Evolutionary conservation across 2,329 filamentous ascomycete species (phyloP).

Genomic region (Trichoderma citrinoviride): DNA sequence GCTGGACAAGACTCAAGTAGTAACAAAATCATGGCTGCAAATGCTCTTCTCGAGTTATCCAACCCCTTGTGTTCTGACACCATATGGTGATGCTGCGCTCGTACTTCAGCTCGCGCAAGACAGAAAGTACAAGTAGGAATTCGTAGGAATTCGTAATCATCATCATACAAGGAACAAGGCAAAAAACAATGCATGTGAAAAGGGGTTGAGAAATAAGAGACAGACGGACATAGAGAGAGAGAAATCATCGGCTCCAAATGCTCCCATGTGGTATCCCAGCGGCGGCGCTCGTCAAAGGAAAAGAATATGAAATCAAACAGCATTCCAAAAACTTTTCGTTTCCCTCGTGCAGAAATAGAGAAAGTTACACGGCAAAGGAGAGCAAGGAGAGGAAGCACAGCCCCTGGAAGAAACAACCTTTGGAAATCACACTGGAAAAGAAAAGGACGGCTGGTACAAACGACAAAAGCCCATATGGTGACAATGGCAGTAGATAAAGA

Average conservation of each 20-base stretch:
- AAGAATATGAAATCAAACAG: not conserved
- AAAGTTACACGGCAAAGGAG: constrained; percentile 28
- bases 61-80: constrained; percentile 1
- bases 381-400: constrained; percentile 30
- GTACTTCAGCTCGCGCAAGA: constrained; percentile 5
- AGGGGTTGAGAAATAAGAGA: not conserved
- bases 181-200: constrained; percentile 1
- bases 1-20: not conserved
- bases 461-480: constrained; percentile 24
- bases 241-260: constrained; percentile 21
- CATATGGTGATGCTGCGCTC: constrained; percentile 18
- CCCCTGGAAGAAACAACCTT: constrained; percentile 26
- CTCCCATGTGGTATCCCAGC: constrained; percentile 33
- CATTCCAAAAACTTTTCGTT: constrained; percentile 32
- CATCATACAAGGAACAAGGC: constrained; percentile 21
- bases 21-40: not conserved
- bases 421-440: constrained; percentile 26
- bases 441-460: constrained; percentile 26
- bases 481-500: constrained; percentile 24
- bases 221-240: constrained; percentile 2
- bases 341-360: constrained; percentile 27
- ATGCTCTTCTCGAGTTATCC: constrained; percentile 20
- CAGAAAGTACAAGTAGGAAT: not conserved
- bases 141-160: constrained; percentile 22
- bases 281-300: constrained; percentile 29